These are phyloP conservation scores for Kodamaea anthophila DNA, from an alignment of 1,139 yeast genomes.

Conservation along the genomic window DNA sequence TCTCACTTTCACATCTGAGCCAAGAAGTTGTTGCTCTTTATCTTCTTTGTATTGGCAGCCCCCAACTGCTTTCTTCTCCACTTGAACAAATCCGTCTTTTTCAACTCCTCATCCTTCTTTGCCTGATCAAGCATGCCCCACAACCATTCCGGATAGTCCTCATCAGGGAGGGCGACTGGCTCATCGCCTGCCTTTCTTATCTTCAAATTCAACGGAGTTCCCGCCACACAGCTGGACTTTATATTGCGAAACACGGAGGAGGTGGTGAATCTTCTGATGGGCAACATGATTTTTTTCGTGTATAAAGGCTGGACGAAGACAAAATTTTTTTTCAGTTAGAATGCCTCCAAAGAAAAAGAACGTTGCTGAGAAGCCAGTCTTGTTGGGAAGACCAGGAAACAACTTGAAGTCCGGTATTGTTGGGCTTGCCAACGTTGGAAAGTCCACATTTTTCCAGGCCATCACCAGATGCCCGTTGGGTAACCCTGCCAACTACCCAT, in stretches of 20 bases:
- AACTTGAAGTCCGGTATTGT: constrained; percentile 95
- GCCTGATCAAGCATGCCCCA: constrained; percentile 79
- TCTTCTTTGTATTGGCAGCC: constrained; percentile 57
- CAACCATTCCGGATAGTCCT: constrained; percentile 91
- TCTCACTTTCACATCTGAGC: constrained; percentile 28
- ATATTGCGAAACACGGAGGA: constrained; percentile 8
- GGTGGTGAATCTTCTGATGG: constrained; percentile 8
- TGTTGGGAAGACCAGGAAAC: constrained; percentile 97
- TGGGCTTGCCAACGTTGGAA: constrained; percentile 95
- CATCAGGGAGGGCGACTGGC: constrained; percentile 84
- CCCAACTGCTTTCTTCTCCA: constrained; percentile 67
- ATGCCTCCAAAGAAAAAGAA: constrained; percentile 97
- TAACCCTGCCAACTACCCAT: constrained; percentile 97
- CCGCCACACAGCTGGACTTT: constrained; percentile 55
- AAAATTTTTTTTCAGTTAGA: constrained; percentile 4
- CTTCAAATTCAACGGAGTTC: constrained; percentile 74
- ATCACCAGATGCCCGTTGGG: constrained; percentile 89
- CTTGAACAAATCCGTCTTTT: constrained; percentile 54
- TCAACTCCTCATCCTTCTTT: constrained; percentile 46
- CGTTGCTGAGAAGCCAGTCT: constrained; percentile 75
- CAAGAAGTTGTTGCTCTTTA: constrained; percentile 76
- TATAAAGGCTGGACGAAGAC: background rate
- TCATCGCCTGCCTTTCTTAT: constrained; percentile 76
- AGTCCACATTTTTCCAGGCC: constrained; percentile 86
- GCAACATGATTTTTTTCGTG: constrained; percentile 5